Evolutionary conservation across 2,329 filamentous ascomycete species (phyloP).

Genomic region (Apiospora sp.): DNA sequence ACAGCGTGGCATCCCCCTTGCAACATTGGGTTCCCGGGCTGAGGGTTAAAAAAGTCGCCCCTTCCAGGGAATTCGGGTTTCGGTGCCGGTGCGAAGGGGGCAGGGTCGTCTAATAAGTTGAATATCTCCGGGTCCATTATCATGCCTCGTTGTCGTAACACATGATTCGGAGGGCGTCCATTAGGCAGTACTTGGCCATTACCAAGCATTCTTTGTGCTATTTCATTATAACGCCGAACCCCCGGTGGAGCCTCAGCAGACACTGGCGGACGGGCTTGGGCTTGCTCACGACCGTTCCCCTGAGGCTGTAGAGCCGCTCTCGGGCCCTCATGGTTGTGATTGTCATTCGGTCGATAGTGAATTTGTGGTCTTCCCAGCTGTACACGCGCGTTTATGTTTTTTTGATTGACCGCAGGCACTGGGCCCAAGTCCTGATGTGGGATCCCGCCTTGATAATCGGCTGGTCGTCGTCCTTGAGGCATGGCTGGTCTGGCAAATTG

Average conservation of each 20-base stretch:
- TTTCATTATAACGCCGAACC: background rate
- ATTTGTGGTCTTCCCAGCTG: background rate
- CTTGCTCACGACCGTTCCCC: background rate
- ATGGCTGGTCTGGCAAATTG: background rate
- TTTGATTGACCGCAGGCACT: background rate
- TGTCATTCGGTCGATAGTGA: background rate
- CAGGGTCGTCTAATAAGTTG: background rate
- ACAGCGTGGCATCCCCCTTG: background rate
- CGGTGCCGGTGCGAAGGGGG: background rate
- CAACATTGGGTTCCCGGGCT: background rate
- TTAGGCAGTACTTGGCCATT: background rate
- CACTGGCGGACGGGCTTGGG: background rate
- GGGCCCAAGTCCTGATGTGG: background rate
- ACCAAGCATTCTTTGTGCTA: conserved; percentile 1
- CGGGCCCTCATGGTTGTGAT: background rate
- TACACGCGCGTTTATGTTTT: background rate
- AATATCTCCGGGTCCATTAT: background rate
- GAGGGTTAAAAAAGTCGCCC: background rate
- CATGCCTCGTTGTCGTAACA: background rate
- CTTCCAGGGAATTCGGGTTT: conserved; percentile 5
- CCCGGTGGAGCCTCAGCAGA: background rate
- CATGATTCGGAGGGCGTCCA: background rate
- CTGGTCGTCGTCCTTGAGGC: background rate
- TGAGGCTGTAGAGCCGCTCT: background rate
- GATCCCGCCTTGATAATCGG: background rate